Evolutionary conservation across 192 early-diverging fungal species (phyloP).

Genomic region (Backusella circina): DNA sequence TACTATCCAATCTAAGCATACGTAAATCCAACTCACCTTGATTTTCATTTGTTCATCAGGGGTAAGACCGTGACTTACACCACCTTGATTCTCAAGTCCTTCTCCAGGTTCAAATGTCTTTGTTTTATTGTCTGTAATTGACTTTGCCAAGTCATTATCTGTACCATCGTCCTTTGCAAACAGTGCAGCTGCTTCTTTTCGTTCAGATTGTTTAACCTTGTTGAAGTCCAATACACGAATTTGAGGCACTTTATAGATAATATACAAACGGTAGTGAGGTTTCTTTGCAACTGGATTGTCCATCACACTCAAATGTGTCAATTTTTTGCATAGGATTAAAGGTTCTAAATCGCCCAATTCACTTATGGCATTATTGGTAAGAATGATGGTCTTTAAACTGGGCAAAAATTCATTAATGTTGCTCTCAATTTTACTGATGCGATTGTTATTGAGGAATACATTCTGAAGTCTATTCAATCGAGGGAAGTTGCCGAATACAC

Average conservation of each 20-base stretch:
- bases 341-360: constrained; percentile 88
- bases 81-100: constrained; percentile 50
- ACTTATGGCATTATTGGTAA: constrained; percentile 82
- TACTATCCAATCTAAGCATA: not conserved
- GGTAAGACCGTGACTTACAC: constrained; percentile 53
- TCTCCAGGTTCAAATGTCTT: constrained; percentile 91
- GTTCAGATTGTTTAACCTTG: constrained; percentile 71
- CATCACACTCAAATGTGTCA: constrained; percentile 69
- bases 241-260: constrained; percentile 75
- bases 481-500: constrained; percentile 86
- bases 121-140: constrained; percentile 60
- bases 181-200: constrained; percentile 70
- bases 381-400: constrained; percentile 72
- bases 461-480: constrained; percentile 66
- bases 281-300: constrained; percentile 89
- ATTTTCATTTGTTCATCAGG: constrained; percentile 72
- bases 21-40: constrained; percentile 24
- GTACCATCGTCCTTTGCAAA: constrained; percentile 69
- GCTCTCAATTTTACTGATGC: constrained; percentile 77
- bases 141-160: constrained; percentile 59
- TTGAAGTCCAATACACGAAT: constrained; percentile 88
- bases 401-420: constrained; percentile 66
- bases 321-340: constrained; percentile 38
- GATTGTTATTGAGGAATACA: constrained; percentile 85
- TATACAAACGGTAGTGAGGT: constrained; percentile 78